Evolutionary conservation across 2,329 filamentous ascomycete genomes (phyloP).

Genomic region (Cadophora sp.): DNA sequence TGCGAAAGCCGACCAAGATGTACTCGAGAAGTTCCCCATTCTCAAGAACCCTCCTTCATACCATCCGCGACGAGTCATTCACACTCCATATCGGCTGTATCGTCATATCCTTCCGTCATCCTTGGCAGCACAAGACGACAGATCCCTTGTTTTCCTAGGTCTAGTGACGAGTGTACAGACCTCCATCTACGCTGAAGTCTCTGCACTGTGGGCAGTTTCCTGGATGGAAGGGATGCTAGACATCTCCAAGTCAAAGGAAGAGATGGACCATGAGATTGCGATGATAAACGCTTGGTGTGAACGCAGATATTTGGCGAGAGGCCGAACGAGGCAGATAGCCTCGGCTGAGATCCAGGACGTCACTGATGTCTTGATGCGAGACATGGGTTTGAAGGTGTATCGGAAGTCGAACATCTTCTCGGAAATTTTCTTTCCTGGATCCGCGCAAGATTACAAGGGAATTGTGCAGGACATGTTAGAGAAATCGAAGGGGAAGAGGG

Average conservation of each 20-base stretch:
- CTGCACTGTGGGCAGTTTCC: slow-evolving; percentile 24
- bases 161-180: slow-evolving; percentile 24
- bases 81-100: slow-evolving; percentile 28
- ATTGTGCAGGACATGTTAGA: slow-evolving; percentile 21
- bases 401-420: slow-evolving; percentile 15
- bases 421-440: slow-evolving; percentile 14
- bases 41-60: slow-evolving; percentile 22
- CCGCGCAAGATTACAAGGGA: slow-evolving; percentile 24
- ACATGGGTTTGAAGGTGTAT: slow-evolving; percentile 20
- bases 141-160: slow-evolving; percentile 27
- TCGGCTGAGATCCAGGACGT: slow-evolving; percentile 26
- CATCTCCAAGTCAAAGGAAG: slow-evolving; percentile 19
- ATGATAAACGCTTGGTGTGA: slow-evolving; percentile 26
- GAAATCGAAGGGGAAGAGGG: not conserved
- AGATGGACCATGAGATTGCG: slow-evolving; percentile 29
- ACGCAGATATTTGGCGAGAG: slow-evolving; percentile 19
- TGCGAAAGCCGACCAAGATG: not conserved
- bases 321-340: not conserved
- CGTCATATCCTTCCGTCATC: slow-evolving; percentile 25
- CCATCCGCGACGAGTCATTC: slow-evolving; percentile 3
- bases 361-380: slow-evolving; percentile 23
- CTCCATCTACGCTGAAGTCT: slow-evolving; percentile 25
- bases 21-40: slow-evolving; percentile 13
- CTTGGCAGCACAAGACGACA: slow-evolving; percentile 18
- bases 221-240: slow-evolving; percentile 26